Percentiles rank a stretch among this genome's conserved stretches.
Evolutionary conservation across 2,329 filamentous ascomycete genomes (phyloP).

Genomic region (Fusarium sp.): DNA sequence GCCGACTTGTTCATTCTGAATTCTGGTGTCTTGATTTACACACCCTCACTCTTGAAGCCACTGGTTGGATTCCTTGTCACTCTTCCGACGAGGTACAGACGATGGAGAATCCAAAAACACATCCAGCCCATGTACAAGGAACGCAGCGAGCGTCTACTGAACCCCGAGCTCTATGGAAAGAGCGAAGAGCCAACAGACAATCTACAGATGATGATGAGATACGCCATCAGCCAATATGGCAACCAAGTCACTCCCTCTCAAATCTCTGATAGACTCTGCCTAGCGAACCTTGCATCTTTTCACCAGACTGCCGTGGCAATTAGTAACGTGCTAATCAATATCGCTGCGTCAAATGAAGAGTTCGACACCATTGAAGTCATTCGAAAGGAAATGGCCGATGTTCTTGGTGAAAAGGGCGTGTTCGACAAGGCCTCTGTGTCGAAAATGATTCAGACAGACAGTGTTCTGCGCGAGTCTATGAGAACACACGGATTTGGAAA

Average conservation of each 20-base stretch:
- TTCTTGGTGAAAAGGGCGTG: slow-evolving; percentile 41
- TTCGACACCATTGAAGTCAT: slow-evolving; percentile 52
- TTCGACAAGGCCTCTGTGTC: slow-evolving; percentile 54
- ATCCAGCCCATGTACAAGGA: slow-evolving; percentile 17
- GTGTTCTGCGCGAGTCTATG: slow-evolving; percentile 56
- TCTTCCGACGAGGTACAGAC: slow-evolving; percentile 26
- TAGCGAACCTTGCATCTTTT: slow-evolving; percentile 52
- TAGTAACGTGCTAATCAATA: slow-evolving; percentile 55
- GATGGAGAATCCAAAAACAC: slow-evolving; percentile 29
- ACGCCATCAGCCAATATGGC: slow-evolving; percentile 33
- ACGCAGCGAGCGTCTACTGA: not conserved
- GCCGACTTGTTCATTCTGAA: slow-evolving; percentile 49
- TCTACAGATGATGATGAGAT: slow-evolving; percentile 37
- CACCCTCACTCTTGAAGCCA: slow-evolving; percentile 49
- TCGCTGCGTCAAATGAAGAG: slow-evolving; percentile 51
- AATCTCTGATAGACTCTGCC: slow-evolving; percentile 35
- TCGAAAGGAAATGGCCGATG: slow-evolving; percentile 50
- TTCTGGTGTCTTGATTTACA: slow-evolving; percentile 47
- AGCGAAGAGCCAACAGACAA: slow-evolving; percentile 16
- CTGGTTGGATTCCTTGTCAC: slow-evolving; percentile 46
- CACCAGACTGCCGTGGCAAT: slow-evolving; percentile 55
- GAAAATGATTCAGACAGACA: slow-evolving; percentile 55
- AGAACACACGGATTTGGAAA: slow-evolving; percentile 50
- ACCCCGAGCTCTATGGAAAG: not conserved
- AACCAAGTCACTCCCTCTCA: slow-evolving; percentile 43